These are phyloP conservation scores for Penicillium brasilianum DNA, from an alignment of 2,329 filamentous ascomycete genomes.

Conservation along the genomic window DNA sequence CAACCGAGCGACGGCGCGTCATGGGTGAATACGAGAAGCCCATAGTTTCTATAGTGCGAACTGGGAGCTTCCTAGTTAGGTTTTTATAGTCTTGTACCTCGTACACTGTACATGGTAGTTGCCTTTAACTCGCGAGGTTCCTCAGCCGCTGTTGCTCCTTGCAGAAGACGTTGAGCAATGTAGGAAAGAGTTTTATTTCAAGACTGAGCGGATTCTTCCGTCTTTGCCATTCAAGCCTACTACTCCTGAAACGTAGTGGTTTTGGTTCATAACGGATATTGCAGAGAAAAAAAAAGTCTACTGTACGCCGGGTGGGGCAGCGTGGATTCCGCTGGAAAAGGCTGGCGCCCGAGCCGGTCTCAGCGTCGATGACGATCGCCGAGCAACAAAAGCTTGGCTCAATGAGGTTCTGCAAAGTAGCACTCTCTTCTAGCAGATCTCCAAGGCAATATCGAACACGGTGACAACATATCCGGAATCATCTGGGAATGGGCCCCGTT, in stretches of 20 bases:
- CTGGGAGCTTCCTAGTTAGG: neutral
- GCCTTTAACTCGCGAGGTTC: neutral
- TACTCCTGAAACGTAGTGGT: conserved; percentile 3
- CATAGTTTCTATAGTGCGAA: neutral
- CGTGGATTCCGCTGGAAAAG: conserved; percentile 19
- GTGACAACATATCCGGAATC: neutral
- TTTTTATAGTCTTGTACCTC: neutral
- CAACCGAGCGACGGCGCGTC: conserved; percentile 3
- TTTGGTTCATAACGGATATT: neutral
- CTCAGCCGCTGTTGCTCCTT: neutral
- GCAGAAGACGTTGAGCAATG: neutral
- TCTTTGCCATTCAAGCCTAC: neutral
- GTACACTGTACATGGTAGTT: neutral
- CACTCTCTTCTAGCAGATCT: neutral
- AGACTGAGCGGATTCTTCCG: neutral
- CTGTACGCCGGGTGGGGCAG: conserved; percentile 21
- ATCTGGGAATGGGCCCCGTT: conserved; percentile 9
- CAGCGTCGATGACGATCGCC: conserved; percentile 20
- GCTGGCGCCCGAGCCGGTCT: conserved; percentile 17
- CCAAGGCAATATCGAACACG: neutral
- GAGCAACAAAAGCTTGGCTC: conserved; percentile 16
- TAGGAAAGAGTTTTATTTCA: neutral
- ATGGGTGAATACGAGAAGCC: neutral
- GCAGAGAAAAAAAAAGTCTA: conserved; percentile 15
- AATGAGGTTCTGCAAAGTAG: neutral